Conservation (phyloP, 208 protist species). For the Crithidia bombi region DNA sequence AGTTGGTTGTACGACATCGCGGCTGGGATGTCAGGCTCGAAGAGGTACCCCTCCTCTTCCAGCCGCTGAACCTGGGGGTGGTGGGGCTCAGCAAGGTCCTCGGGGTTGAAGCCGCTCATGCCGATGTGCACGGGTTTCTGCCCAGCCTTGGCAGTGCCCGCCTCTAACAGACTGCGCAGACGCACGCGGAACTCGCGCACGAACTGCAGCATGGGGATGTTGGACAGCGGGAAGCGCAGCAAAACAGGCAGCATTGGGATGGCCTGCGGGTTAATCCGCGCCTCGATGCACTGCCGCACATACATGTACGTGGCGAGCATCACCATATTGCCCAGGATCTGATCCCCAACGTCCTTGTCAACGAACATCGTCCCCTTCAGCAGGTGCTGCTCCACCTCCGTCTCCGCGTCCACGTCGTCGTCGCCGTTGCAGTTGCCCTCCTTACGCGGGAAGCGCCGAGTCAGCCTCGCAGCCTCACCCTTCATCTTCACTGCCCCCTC, state of each 20-base stretch:
- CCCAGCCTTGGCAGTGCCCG: slow-evolving; percentile 53
- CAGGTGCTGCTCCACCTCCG: slow-evolving; percentile 57
- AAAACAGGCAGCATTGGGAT: slow-evolving; percentile 72
- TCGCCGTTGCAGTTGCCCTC: slow-evolving; percentile 48
- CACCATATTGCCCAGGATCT: slow-evolving; percentile 81
- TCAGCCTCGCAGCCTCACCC: too few species aligned
- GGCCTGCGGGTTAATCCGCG: slow-evolving; percentile 44
- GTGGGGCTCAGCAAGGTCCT: slow-evolving; percentile 37
- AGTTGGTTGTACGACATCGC: slow-evolving; percentile 32
- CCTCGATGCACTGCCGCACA: slow-evolving; percentile 74
- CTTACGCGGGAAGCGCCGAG: slow-evolving; percentile 36
- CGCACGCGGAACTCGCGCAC: slow-evolving; percentile 78
- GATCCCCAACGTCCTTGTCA: slow-evolving; percentile 82
- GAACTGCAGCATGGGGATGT: slow-evolving; percentile 83
- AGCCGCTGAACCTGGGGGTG: slow-evolving; percentile 33
- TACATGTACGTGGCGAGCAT: slow-evolving; percentile 83
- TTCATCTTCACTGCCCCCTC: not conserved
- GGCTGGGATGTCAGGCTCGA: slow-evolving; percentile 74
- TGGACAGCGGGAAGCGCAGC: slow-evolving; percentile 67
- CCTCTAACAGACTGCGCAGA: slow-evolving; percentile 60
- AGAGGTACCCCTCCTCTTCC: slow-evolving; percentile 58
- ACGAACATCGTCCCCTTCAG: slow-evolving; percentile 86
- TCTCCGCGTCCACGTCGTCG: slow-evolving; percentile 40
- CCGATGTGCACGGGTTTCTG: slow-evolving; percentile 38
- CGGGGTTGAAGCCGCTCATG: slow-evolving; percentile 46